These are phyloP conservation scores for Colletotrichum phormii DNA, from an alignment of 2,329 filamentous ascomycete species.

Conservation along the genomic window DNA sequence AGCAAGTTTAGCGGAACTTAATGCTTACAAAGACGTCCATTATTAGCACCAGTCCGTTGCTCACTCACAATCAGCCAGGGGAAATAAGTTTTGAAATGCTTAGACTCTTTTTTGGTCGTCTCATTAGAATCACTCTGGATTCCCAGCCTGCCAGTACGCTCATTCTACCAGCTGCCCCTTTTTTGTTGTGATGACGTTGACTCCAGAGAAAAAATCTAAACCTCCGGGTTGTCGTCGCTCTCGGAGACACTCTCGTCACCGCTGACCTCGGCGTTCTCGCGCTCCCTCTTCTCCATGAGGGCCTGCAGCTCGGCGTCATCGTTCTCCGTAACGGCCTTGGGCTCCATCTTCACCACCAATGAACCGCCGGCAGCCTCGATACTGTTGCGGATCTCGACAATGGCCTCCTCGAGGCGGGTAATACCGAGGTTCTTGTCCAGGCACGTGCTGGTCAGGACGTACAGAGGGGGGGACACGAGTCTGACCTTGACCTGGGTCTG, in stretches of 20 bases:
- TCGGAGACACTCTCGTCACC: constrained; percentile 97
- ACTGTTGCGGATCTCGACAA: constrained; percentile 84
- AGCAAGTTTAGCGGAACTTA: neutral
- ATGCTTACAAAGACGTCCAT: neutral
- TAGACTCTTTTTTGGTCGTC: constrained; percentile 34
- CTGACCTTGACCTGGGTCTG: constrained; percentile 98
- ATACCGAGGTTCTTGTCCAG: constrained; percentile 93
- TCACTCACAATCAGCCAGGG: neutral
- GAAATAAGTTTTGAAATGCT: constrained; percentile 10
- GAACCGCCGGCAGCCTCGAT: constrained; percentile 84
- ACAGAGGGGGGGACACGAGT: constrained; percentile 96
- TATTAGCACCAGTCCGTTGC: neutral
- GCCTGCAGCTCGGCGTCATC: constrained; percentile 97
- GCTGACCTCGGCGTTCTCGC: constrained; percentile 97
- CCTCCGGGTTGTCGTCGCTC: constrained; percentile 81
- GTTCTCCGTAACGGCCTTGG: constrained; percentile 98
- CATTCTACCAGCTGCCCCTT: constrained; percentile 37
- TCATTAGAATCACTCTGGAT: constrained; percentile 34
- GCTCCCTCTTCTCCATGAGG: constrained; percentile 98
- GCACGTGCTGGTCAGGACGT: constrained; percentile 95
- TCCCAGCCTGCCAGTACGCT: constrained; percentile 36
- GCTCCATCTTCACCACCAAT: constrained; percentile 95
- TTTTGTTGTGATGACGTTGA: constrained; percentile 26
- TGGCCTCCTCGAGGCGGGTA: constrained; percentile 85
- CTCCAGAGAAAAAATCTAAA: constrained; percentile 48